Evolutionary conservation across 2,329 filamentous ascomycete genomes (phyloP).

Genomic region (Sarocladium kiliense): DNA sequence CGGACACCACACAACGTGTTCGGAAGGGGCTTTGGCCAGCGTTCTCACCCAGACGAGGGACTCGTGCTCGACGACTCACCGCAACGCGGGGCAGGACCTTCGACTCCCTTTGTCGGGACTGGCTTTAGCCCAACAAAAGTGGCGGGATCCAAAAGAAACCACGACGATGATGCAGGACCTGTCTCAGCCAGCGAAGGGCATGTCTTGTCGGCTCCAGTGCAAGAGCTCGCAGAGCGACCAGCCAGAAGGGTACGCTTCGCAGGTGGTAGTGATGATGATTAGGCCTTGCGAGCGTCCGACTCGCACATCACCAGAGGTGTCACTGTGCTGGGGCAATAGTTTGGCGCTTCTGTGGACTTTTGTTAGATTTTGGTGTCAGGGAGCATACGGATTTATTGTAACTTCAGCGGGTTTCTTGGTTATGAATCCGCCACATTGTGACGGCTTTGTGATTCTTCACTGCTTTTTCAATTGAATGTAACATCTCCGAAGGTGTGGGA

Average conservation of each 20-base stretch:
- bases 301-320: too few species aligned
- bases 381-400: too few species aligned
- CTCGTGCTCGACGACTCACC: conserved; percentile 26
- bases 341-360: too few species aligned
- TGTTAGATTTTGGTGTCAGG: too few species aligned
- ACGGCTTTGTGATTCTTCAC: too few species aligned
- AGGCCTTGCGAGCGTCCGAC: background rate
- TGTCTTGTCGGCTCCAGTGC: background rate
- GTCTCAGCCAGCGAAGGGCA: background rate
- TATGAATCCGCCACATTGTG: too few species aligned
- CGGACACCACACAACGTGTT: conserved; percentile 44
- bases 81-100: background rate
- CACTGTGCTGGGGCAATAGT: too few species aligned
- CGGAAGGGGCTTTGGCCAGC: conserved; percentile 39
- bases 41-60: conserved; percentile 40
- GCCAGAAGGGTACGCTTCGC: conserved; percentile 25
- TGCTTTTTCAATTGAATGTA: background rate
- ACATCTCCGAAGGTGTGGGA: background rate
- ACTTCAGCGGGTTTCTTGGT: too few species aligned
- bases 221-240: conserved; percentile 19
- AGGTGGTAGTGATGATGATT: conserved; percentile 15
- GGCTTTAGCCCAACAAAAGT: background rate
- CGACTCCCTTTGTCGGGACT: background rate
- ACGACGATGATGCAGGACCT: background rate
- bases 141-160: background rate